These are phyloP conservation scores for Aspergillus bombycis DNA, from an alignment of 2,329 filamentous ascomycete species.

Conservation along the genomic window DNA sequence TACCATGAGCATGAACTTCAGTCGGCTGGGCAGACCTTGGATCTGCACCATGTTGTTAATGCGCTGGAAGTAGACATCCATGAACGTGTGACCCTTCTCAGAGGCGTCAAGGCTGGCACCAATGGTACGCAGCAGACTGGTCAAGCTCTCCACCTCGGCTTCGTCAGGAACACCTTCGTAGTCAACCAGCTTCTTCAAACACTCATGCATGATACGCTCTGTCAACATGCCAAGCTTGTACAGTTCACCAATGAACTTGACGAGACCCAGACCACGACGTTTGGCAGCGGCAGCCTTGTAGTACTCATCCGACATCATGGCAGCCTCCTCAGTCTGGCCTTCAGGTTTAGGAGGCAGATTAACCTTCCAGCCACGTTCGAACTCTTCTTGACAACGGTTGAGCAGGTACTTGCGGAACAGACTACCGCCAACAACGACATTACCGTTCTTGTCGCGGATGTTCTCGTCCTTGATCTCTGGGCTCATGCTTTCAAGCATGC, in stretches of 20 bases:
- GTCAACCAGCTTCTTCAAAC: constrained; percentile 94
- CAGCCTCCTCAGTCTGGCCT: constrained; percentile 70
- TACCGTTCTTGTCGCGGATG: constrained; percentile 85
- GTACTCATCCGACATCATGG: constrained; percentile 93
- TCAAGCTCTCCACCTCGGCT: constrained; percentile 93
- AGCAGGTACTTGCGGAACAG: constrained; percentile 98
- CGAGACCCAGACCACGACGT: constrained; percentile 92
- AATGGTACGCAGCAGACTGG: constrained; percentile 88
- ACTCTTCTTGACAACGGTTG: constrained; percentile 98
- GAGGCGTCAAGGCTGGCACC: constrained; percentile 81
- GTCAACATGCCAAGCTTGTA: constrained; percentile 99
- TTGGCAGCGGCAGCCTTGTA: constrained; percentile 93
- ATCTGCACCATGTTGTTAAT: constrained; percentile 82
- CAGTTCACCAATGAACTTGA: constrained; percentile 98
- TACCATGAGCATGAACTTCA: constrained; percentile 92
- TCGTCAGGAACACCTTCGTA: constrained; percentile 93
- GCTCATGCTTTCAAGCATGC: constrained; percentile 95
- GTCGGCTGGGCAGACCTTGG: constrained; percentile 79
- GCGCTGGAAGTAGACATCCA: constrained; percentile 91
- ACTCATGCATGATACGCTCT: constrained; percentile 99
- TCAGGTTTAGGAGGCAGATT: constrained; percentile 80
- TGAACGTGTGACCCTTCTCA: constrained; percentile 81
- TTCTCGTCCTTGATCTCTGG: constrained; percentile 92
- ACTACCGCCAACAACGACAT: constrained; percentile 86
- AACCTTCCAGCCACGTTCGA: constrained; percentile 95